Percentiles rank a stretch among this genome's conserved stretches.
These are phyloP conservation scores for Aspergillus fischeri DNA, from an alignment of 2,329 filamentous ascomycete species.

Conservation along the genomic window DNA sequence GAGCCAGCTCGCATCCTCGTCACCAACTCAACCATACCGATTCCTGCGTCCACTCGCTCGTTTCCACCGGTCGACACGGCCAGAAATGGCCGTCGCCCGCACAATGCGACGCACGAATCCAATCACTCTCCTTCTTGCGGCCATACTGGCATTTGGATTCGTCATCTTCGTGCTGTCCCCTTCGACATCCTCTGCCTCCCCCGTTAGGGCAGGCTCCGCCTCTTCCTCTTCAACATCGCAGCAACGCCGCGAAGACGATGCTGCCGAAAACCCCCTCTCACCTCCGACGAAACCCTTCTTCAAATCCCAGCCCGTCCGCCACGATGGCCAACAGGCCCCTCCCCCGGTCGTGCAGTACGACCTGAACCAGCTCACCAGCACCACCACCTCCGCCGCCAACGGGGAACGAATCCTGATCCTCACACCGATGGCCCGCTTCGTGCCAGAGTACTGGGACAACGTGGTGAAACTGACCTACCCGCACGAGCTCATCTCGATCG, in stretches of 20 bases:
- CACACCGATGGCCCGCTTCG: slow-evolving; percentile 90
- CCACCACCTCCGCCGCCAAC: slow-evolving; percentile 69
- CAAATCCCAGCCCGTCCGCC: slow-evolving; percentile 53
- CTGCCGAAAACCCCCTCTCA: slow-evolving; percentile 67
- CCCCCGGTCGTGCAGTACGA: slow-evolving; percentile 90
- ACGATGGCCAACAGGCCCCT: slow-evolving; percentile 53
- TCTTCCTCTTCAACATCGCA: slow-evolving; percentile 46
- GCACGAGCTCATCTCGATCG: slow-evolving; percentile 88
- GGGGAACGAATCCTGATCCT: slow-evolving; percentile 84
- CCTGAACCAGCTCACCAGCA: slow-evolving; percentile 90
- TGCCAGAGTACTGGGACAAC: slow-evolving; percentile 94
- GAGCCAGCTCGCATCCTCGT: background rate
- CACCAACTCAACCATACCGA: slow-evolving; percentile 13
- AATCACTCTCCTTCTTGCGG: slow-evolving; percentile 68
- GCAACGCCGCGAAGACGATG: slow-evolving; percentile 50
- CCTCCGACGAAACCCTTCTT: slow-evolving; percentile 71
- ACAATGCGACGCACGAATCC: slow-evolving; percentile 74
- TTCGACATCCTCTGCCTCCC: slow-evolving; percentile 44
- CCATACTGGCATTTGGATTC: slow-evolving; percentile 67
- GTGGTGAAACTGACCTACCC: slow-evolving; percentile 79
- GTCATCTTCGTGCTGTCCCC: slow-evolving; percentile 49
- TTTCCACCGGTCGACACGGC: slow-evolving; percentile 19
- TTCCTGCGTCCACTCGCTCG: slow-evolving; percentile 6
- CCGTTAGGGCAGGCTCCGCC: slow-evolving; percentile 44
- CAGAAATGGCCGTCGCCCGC: slow-evolving; percentile 57